phyloP scores from a whole-genome alignment of 2,329 filamentous ascomycete species.

The Gliomastix tumulicola region DNA sequence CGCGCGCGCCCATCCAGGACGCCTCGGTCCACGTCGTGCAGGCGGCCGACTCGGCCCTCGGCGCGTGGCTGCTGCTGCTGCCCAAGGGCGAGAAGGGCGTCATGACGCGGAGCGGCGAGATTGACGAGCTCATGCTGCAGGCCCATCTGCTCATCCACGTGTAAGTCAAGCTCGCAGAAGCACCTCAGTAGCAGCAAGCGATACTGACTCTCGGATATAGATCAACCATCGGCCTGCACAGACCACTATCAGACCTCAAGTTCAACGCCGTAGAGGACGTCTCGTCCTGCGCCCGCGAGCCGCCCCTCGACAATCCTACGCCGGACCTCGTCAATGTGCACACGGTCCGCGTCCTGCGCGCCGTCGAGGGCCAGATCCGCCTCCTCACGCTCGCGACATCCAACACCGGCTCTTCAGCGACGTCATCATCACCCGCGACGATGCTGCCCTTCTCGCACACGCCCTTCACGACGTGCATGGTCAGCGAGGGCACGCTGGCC shows the following conservation, averaged over 20 bases:
- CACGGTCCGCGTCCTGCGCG: constrained; percentile 26
- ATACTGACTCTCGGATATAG: too few species aligned
- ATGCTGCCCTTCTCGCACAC: constrained; percentile 22
- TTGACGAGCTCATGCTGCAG: constrained; percentile 21
- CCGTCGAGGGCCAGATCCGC: constrained; percentile 27
- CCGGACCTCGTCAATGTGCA: constrained; percentile 23
- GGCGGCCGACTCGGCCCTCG: constrained; percentile 22
- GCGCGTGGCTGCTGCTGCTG: constrained; percentile 29
- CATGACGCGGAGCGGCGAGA: constrained; percentile 17
- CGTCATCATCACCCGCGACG: too few species aligned
- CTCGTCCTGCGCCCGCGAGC: constrained; percentile 24
- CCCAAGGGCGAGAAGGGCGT: constrained; percentile 21
- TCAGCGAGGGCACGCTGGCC: constrained; percentile 25
- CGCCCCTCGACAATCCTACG: constrained; percentile 7
- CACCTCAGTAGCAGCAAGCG: too few species aligned
- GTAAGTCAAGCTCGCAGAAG: too few species aligned
- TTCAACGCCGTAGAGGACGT: constrained; percentile 27
- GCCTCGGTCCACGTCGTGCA: constrained; percentile 20
- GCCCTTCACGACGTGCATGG: constrained; percentile 32
- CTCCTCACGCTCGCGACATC: constrained; percentile 29
- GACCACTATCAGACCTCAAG: constrained; percentile 28
- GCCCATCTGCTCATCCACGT: constrained; percentile 15
- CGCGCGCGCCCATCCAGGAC: constrained; percentile 10
- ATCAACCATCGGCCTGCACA: constrained; percentile 24
- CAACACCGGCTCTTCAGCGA: too few species aligned